Conservation (phyloP, 2,329 filamentous ascomycete genomes). For the Thelonectria blattea region DNA sequence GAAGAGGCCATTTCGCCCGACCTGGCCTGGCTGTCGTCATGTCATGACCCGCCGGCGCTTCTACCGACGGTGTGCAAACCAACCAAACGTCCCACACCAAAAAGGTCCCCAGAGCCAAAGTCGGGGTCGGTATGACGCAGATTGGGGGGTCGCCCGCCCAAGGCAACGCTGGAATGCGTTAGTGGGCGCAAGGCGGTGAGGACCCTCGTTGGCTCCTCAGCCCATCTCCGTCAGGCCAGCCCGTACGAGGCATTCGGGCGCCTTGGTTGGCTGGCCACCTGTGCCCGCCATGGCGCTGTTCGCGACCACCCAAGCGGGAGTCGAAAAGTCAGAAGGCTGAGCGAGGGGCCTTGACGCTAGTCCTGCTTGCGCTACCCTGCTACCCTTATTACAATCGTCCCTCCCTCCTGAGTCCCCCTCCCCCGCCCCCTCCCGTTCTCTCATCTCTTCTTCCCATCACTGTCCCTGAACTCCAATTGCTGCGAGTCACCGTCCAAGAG, state of each 20-base stretch:
- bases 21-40: slow-evolving; percentile 25
- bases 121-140: slow-evolving; percentile 37
- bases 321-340: slow-evolving; percentile 11
- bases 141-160: slow-evolving; percentile 16
- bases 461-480: slow-evolving; percentile 21
- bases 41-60: slow-evolving; percentile 32
- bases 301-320: slow-evolving; percentile 6
- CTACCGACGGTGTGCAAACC: slow-evolving; percentile 25
- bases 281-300: slow-evolving; percentile 17
- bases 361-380: slow-evolving; percentile 37
- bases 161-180: slow-evolving; percentile 32
- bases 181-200: slow-evolving; percentile 27
- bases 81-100: slow-evolving; percentile 20
- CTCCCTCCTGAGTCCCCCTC: slow-evolving; percentile 20
- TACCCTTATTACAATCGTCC: slow-evolving; percentile 35
- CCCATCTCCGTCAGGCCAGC: slow-evolving; percentile 24
- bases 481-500: slow-evolving; percentile 19
- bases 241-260: background rate
- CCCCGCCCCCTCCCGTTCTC: background rate
- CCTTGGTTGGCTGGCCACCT: background rate
- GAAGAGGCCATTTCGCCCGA: slow-evolving; percentile 5
- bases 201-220: slow-evolving; percentile 20
- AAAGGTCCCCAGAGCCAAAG: slow-evolving; percentile 10
- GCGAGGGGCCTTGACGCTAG: slow-evolving; percentile 28
- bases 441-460: background rate